Evolutionary conservation across 805 yeast genomes (phyloP), one percentile per base, ranked within the genome.

Genomic region (Helenozyma rhizophorensis): DNA sequence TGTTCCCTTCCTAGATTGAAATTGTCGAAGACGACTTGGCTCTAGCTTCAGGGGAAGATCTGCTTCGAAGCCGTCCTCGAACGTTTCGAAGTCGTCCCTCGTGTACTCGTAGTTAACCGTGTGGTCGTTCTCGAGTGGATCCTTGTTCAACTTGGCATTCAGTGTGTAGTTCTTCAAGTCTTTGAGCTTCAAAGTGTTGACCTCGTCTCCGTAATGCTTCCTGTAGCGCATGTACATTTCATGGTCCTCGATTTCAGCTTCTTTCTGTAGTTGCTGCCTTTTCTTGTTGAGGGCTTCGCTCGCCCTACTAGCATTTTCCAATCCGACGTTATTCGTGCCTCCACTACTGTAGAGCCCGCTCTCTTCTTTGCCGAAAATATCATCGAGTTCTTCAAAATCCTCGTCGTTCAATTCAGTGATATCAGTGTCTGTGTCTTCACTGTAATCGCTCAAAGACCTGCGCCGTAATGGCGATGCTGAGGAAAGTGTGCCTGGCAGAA

Each of bases 401-500:
- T 60, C 65, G 17, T 61, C 70, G 32, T 60, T 52, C 39, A 64
- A 46, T 22, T 62, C 60, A 2, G 71, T 64, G 23, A 55, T 53
- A 30, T 63, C 69, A 0, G 70, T 65, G 21, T 60, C 67, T 4
- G 51, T 46, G n/a, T 50, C 60, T 34, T 65, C 70, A 34, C 69
- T 60, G 37, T 61, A 62, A 17, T 62, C 66, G 36, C 62, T 53
- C 25, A 62, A 39, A 1, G 62, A 48, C 23, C 48, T 51, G 7
- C 58, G 34, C n/a, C 50, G 37, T 6, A 40, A 25, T 2, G 50
- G 50, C 14, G 47, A 42, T 13, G 36, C 32, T 23, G 41, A 31
- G 9, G 43, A 42, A 3, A 33, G 23, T 4, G 48, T 34, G 22
- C 33, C 47, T 10, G 50, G 50, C 43, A 40, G 45, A 8, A 25